phyloP scores from a whole-genome alignment of 2,329 filamentous ascomycete genomes.

The Arachnomyces sp. region DNA sequence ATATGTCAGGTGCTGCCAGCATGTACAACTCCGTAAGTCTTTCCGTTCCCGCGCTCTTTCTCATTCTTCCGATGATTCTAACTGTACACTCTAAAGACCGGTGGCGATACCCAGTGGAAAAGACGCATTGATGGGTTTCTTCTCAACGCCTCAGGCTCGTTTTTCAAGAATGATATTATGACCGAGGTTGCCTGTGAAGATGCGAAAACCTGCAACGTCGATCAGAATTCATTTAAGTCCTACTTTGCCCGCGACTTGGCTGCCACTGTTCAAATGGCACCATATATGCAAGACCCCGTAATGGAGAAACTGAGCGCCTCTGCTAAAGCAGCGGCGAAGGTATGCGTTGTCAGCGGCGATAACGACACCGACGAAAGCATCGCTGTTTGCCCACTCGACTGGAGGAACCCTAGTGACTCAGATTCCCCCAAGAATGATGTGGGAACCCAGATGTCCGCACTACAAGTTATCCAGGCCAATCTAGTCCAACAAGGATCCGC shows the following conservation, averaged over 20 bases:
- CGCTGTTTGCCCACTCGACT: neutral
- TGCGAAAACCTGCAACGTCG: constrained; percentile 53
- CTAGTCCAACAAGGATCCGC: neutral
- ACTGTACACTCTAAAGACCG: constrained; percentile 11
- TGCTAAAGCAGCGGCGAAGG: constrained; percentile 44
- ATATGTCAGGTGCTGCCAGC: constrained; percentile 44
- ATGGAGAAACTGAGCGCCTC: constrained; percentile 44
- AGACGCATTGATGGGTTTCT: constrained; percentile 49
- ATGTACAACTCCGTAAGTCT: constrained; percentile 39
- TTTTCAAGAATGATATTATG: constrained; percentile 51
- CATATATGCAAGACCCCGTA: constrained; percentile 45
- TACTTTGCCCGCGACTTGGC: constrained; percentile 63
- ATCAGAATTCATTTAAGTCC: constrained; percentile 69
- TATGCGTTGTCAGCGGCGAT: neutral
- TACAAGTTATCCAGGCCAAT: constrained; percentile 4
- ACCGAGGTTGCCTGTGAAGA: constrained; percentile 61
- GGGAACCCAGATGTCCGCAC: constrained; percentile 1
- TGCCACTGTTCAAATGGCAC: constrained; percentile 46
- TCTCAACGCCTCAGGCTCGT: constrained; percentile 45
- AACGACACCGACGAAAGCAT: neutral
- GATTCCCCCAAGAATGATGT: neutral
- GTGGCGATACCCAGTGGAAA: constrained; percentile 17
- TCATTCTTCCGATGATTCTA: neutral
- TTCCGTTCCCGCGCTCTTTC: neutral
- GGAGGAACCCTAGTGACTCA: neutral